Evolutionary conservation across 371 early-diverging fungal genomes (phyloP), one percentile per base, ranked within the genome.

Genomic region (Fennellomyces sp.): DNA sequence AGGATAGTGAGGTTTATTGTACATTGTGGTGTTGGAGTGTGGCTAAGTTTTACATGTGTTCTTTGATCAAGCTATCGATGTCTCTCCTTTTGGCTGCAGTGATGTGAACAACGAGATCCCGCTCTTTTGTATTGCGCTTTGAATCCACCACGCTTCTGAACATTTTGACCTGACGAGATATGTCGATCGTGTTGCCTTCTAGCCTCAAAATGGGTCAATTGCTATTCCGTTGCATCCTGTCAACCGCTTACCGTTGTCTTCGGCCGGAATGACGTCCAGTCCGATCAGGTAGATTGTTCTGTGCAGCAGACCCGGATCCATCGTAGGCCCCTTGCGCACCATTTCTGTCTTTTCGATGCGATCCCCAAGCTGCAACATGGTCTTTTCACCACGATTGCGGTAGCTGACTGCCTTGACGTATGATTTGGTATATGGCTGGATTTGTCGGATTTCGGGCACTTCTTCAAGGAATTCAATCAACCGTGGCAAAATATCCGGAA

Each of bases 221-320:
- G 31, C 38, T 30, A 29, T 17, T 19, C 19, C 17, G 10, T 12
- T 12, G 6, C 2, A n/a, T 25, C 10, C 3, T 2, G 19, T 35
- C 23, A 19, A 12, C 8, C 15, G 12, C 53, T 28, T 26, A 55
- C 33, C 30, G 58, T 35, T 35, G 0, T 3, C 41, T 41, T 50
- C 25, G 28, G 27, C 41, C 0, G 29, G 12, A 8, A 62, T 69
- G 61, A 68, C 13, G 10, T 63, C 52, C 3, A 78, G 28, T 0
- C 72, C 75, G 26, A 78, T 61, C 15, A 71, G 53, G 36, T 70
- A 69, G 19, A 65, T 64, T 2, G 66, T 58, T 2, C 70, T 47
- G 60, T 69, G 54, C 0, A 75, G 7, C 0, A 27, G 53, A 0
- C 79, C 79, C 10, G 76, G 73, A 7, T 70, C 58, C 2, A 57